Evolutionary conservation across 495 filamentous ascomycete genomes (phyloP).

Genomic region (Penicillium ochrochloron): DNA sequence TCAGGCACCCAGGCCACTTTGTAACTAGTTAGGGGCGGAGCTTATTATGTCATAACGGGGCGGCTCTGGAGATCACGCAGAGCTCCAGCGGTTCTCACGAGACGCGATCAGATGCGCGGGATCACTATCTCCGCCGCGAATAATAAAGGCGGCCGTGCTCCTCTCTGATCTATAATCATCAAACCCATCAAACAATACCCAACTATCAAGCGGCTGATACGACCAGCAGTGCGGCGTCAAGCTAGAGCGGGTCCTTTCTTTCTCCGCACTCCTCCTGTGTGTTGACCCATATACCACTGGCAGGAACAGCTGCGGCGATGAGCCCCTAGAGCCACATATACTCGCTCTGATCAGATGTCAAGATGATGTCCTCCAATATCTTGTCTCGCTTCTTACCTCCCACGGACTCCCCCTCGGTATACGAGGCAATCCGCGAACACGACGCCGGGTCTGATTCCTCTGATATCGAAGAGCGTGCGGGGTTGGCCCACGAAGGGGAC

Average conservation of each 20-base stretch:
- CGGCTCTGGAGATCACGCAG: slow-evolving; percentile 14
- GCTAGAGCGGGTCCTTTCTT: slow-evolving; percentile 7
- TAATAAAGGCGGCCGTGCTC: background rate
- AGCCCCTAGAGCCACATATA: slow-evolving; percentile 11
- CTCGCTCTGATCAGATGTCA: slow-evolving; percentile 23
- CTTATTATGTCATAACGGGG: slow-evolving; percentile 16
- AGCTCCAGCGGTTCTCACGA: slow-evolving; percentile 8
- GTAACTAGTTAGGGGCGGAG: background rate
- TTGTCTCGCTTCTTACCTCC: slow-evolving; percentile 74
- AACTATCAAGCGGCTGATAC: background rate
- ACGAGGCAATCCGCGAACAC: slow-evolving; percentile 68
- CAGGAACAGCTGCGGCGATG: slow-evolving; percentile 24
- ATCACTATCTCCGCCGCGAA: slow-evolving; percentile 7
- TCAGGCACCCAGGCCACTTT: background rate
- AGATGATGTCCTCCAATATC: slow-evolving; percentile 77
- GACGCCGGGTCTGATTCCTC: slow-evolving; percentile 61
- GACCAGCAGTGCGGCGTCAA: background rate
- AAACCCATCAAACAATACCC: background rate
- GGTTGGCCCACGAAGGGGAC: slow-evolving; percentile 70
- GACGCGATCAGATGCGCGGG: slow-evolving; percentile 26
- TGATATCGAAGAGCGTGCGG: slow-evolving; percentile 70
- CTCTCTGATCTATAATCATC: background rate
- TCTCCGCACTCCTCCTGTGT: slow-evolving; percentile 3
- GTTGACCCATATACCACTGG: background rate
- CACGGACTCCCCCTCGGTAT: slow-evolving; percentile 67